A percentile compares a stretch with the other conserved stretches of the same genome.
These are phyloP conservation scores for Penicillium sp. DNA, from an alignment of 2,329 filamentous ascomycete genomes.

Conservation along the genomic window DNA sequence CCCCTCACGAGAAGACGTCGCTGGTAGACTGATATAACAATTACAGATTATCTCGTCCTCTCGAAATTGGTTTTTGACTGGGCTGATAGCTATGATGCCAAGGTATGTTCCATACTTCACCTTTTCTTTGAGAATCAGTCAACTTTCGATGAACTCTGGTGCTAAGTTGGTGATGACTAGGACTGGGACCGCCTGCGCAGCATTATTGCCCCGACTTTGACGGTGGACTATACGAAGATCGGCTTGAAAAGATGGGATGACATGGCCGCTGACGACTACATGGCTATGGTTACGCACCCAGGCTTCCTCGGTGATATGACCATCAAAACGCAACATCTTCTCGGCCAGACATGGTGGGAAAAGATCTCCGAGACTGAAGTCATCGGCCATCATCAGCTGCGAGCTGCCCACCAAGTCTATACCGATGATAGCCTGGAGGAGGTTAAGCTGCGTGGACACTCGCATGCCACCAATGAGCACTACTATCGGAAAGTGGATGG, in stretches of 20 bases:
- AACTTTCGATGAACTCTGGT: not conserved
- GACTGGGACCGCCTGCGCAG: conserved; percentile 46
- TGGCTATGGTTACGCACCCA: conserved; percentile 62
- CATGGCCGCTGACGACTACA: conserved; percentile 66
- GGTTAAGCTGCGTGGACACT: conserved; percentile 64
- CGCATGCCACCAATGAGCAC: conserved; percentile 61
- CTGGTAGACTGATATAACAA: conserved; percentile 5
- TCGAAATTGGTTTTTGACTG: conserved; percentile 47
- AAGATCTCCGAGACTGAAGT: conserved; percentile 62
- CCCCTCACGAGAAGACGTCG: too few species aligned
- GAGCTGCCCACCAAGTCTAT: conserved; percentile 66
- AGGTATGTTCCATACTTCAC: too few species aligned
- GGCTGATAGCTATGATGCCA: conserved; percentile 51
- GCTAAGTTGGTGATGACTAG: conserved; percentile 22
- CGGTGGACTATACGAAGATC: conserved; percentile 70
- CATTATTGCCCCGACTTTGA: conserved; percentile 48
- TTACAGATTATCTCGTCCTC: conserved; percentile 38
- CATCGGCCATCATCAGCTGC: conserved; percentile 64
- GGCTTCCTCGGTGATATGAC: conserved; percentile 64
- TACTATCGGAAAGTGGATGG: conserved; percentile 63
- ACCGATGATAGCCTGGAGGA: conserved; percentile 52
- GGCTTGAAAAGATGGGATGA: conserved; percentile 64
- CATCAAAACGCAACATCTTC: conserved; percentile 68
- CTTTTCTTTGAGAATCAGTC: too few species aligned
- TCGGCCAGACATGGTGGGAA: conserved; percentile 64